Percentiles rank a stretch among this genome's conserved stretches.
phyloP scores from a whole-genome alignment of 805 yeast species.

The Candida coquimbonensis region DNA sequence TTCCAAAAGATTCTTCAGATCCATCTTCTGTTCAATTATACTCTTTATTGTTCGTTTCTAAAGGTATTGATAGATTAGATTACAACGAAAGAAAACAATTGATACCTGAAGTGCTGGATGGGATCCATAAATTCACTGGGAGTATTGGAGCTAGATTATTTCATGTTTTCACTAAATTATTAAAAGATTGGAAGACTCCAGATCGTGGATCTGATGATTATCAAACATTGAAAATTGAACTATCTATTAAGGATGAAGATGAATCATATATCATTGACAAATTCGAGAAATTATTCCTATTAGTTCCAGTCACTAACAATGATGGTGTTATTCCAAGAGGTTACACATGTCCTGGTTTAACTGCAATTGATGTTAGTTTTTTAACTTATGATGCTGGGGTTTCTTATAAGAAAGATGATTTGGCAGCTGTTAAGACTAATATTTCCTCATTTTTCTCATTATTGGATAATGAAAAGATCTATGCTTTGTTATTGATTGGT shows the following conservation, averaged over 20 bases:
- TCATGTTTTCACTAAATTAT: constrained; percentile 48
- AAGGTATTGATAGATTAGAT: constrained; percentile 53
- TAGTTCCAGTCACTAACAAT: constrained; percentile 39
- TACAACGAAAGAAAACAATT: constrained; percentile 31
- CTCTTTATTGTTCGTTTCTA: constrained; percentile 58
- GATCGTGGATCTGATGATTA: constrained; percentile 39
- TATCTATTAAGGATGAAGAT: constrained; percentile 28
- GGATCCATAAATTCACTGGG: constrained; percentile 34
- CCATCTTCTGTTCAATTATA: constrained; percentile 50
- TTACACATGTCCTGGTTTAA: constrained; percentile 57
- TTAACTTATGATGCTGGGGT: constrained; percentile 68
- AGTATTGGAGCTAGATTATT: constrained; percentile 52
- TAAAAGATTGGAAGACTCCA: constrained; percentile 44
- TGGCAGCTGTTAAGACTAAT: constrained; percentile 34
- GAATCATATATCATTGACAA: constrained; percentile 44
- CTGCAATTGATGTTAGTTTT: constrained; percentile 47
- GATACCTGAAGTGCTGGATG: constrained; percentile 41
- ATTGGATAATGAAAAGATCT: constrained; percentile 28
- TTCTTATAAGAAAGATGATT: constrained; percentile 41
- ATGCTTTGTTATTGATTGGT: constrained; percentile 54
- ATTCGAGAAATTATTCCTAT: constrained; percentile 50
- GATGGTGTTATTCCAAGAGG: constrained; percentile 37
- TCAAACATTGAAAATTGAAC: constrained; percentile 25
- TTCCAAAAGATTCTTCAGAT: constrained; percentile 31
- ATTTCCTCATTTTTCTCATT: constrained; percentile 33